These are phyloP conservation scores for Pseudocercospora eumusae DNA, from an alignment of 2,329 filamentous ascomycete genomes.

Conservation along the genomic window DNA sequence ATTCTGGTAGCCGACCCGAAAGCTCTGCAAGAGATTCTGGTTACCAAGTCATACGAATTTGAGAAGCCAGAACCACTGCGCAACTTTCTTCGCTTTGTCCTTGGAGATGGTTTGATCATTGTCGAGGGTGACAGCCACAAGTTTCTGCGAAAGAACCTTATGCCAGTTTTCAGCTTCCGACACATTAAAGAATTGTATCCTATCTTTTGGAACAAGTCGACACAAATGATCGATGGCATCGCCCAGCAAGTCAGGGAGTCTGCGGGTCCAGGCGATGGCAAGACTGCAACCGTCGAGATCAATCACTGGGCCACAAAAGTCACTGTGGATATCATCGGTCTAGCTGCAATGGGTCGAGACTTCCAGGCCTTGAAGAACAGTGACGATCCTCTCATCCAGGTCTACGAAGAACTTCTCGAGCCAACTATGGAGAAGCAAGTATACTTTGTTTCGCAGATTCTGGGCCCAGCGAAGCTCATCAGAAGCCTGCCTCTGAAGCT, in stretches of 20 bases:
- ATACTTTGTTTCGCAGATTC: slow-evolving; percentile 46
- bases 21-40: slow-evolving; percentile 54
- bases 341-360: slow-evolving; percentile 49
- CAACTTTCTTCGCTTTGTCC: slow-evolving; percentile 50
- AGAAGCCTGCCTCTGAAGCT: slow-evolving; percentile 51
- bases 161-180: slow-evolving; percentile 81
- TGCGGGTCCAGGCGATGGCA: slow-evolving; percentile 22
- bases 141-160: slow-evolving; percentile 68
- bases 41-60: slow-evolving; percentile 56
- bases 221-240: slow-evolving; percentile 67
- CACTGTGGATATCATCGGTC: slow-evolving; percentile 51
- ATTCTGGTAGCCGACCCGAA: slow-evolving; percentile 44
- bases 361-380: slow-evolving; percentile 46
- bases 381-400: slow-evolving; percentile 46
- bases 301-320: slow-evolving; percentile 49
- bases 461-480: slow-evolving; percentile 44
- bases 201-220: slow-evolving; percentile 76
- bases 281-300: slow-evolving; percentile 41
- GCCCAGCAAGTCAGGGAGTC: slow-evolving; percentile 51
- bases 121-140: slow-evolving; percentile 55
- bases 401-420: slow-evolving; percentile 49
- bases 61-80: slow-evolving; percentile 51
- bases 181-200: slow-evolving; percentile 84
- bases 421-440: slow-evolving; percentile 52
- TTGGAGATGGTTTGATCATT: slow-evolving; percentile 55